Evolutionary conservation across 306 rosid species (phyloP), one percentile per base, ranked within the genome.

Genomic region (Dicorynia guianensis): DNA sequence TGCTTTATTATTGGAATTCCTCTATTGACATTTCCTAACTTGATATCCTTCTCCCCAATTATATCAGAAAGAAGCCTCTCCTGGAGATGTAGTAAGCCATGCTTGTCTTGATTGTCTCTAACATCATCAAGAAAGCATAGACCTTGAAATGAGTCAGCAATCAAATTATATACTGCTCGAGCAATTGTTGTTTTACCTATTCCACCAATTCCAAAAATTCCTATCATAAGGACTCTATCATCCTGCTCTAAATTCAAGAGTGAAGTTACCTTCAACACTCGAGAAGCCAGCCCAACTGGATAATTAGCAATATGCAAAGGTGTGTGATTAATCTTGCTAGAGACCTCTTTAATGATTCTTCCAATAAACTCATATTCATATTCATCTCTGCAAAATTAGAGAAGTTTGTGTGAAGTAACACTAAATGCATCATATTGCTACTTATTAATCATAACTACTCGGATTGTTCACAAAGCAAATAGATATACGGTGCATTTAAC

Each of bases 71-170:
- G 46, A n/a, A 69, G 8, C 6, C 11, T 69, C 75, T 69, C 63
- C 52, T 74, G 78, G 6, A 74, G 62, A 11, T 56, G 6, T 40
- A 33, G 7, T 60, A 71, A 17, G 33, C 63, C 75, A n/a, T 36
- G 34, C 18, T 33, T 14, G 5, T 0, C 38, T 2, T 63, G 17
- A 11, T 11, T 20, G 11, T 52, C 46, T 54, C 63, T 69, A 0
- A 72, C 43, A 57, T 43, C 14, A n/a, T 3, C 6, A 14, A 59
- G 43, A 25, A 46, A 72, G n/a, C 67, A 19, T 34, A 25, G 3
- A n/a, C 43, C 36, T 47, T 74, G 71, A 63, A 74, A 74, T 33
- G 7, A 3, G 5, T 7, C 9, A 50, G 53, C 60, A 46, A 63
- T 35, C 0, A 0, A 12, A 11, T 63, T 50, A 52, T 52, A 49